Percentiles rank a stretch among this genome's conserved stretches.
Evolutionary conservation across 2,329 filamentous ascomycete species (phyloP).

Genomic region (Aspergillus melleus): DNA sequence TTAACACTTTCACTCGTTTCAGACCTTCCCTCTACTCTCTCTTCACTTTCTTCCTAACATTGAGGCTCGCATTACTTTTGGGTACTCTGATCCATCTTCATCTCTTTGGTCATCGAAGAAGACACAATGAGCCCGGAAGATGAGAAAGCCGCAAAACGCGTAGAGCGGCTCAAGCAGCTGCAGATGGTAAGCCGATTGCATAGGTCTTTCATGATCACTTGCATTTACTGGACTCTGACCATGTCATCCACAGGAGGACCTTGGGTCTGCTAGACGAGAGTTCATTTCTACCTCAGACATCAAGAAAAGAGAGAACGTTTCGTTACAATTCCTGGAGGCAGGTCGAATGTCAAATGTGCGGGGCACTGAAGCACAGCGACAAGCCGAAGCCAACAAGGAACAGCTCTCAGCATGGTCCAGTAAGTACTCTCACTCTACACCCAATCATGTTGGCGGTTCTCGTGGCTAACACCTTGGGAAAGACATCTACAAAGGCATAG

Average conservation of each 20-base stretch:
- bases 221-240: background rate
- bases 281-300: conserved; percentile 35
- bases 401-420: conserved; percentile 34
- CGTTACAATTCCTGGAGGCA: conserved; percentile 29
- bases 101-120: background rate
- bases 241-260: conserved; percentile 31
- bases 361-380: conserved; percentile 29
- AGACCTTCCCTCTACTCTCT: background rate
- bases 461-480: conserved; percentile 9
- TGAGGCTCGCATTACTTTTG: background rate
- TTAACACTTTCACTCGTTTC: background rate
- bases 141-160: background rate
- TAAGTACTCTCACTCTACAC: conserved; percentile 18
- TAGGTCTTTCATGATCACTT: background rate
- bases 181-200: conserved; percentile 28
- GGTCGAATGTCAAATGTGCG: conserved; percentile 28
- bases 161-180: conserved; percentile 25
- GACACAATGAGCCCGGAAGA: conserved; percentile 15
- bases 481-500: conserved; percentile 33
- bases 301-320: conserved; percentile 11
- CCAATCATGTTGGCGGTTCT: background rate
- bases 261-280: conserved; percentile 40
- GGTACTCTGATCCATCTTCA: background rate
- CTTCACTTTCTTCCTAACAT: background rate
- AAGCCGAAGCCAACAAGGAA: conserved; percentile 26